These are phyloP conservation scores for Ogataea siamensis DNA, from an alignment of 805 yeast genomes.

Conservation along the genomic window DNA sequence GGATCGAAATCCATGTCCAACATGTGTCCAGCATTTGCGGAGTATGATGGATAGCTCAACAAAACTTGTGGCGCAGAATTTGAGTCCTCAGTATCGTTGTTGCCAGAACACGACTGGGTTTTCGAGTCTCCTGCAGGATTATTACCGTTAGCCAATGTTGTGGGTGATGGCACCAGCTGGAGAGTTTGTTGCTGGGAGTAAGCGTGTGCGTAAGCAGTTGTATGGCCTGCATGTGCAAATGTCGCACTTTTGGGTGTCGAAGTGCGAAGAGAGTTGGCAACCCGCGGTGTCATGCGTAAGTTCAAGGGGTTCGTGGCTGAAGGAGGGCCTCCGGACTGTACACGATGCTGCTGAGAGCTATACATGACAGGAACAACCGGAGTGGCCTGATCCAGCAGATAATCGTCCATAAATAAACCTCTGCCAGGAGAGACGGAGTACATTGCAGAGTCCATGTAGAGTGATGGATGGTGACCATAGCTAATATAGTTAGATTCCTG, in stretches of 20 bases:
- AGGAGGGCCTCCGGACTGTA: slow-evolving; percentile 7
- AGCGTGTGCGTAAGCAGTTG: slow-evolving; percentile 16
- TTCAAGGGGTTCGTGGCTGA: slow-evolving; percentile 16
- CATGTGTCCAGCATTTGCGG: slow-evolving; percentile 14
- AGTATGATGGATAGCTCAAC: slow-evolving; percentile 15
- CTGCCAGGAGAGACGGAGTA: slow-evolving; percentile 29
- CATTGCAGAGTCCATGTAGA: slow-evolving; percentile 27
- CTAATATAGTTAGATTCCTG: slow-evolving; percentile 19
- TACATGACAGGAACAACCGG: slow-evolving; percentile 31
- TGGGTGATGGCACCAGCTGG: slow-evolving; percentile 19
- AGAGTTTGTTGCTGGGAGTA: slow-evolving; percentile 14
- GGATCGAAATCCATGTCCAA: slow-evolving; percentile 21
- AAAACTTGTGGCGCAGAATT: slow-evolving; percentile 18
- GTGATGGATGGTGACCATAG: slow-evolving; percentile 25
- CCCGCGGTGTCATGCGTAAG: slow-evolving; percentile 21
- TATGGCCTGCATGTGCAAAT: slow-evolving; percentile 15
- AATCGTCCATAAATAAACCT: slow-evolving; percentile 21
- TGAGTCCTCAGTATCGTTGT: slow-evolving; percentile 11
- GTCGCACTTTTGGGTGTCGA: slow-evolving; percentile 23
- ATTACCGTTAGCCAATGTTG: slow-evolving; percentile 13
- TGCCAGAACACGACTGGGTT: slow-evolving; percentile 13
- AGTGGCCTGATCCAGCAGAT: slow-evolving; percentile 29
- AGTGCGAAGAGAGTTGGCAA: slow-evolving; percentile 15
- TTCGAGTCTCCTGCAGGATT: slow-evolving; percentile 10
- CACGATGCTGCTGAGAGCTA: slow-evolving; percentile 19